Evolutionary conservation across 345 rosid species (phyloP), one percentile per base, ranked within the genome.

Genomic region (Hirschfeldia incana): DNA sequence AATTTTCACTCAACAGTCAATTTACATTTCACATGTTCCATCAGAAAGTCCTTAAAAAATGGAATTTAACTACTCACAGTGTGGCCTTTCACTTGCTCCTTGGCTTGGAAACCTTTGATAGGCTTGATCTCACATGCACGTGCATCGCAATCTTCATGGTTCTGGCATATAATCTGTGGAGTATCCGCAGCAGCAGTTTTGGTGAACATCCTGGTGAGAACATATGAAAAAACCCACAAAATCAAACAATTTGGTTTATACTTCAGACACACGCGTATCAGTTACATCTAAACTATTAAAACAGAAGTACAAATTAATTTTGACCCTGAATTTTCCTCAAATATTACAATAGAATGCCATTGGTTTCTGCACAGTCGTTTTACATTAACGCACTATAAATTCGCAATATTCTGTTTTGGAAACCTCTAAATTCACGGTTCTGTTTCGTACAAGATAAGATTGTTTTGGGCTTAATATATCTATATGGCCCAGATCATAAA

Each of bases 71-170:
- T 83, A 85, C 98, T 89, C 86, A 84, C 99, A 90, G 85, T 88
- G 57, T 87, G 99, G 76, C 99, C 96, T 84, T 87, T 89, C 46
- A 95, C 97, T 3, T 87, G 87, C 80, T 95, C 99, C 83, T 90
- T 93, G 53, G 99, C 97, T n/a, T 86, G 77, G 82, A 93, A 91
- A 60, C 97, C 94, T 88, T 90, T 91, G 10, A 90, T 87, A 87
- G 91, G 83, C 76, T 86, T 95, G 72, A 95, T 85, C 80, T 84
- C 90, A 69, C 74, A 76, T 28, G 88, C 67, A 2, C 99, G 87
- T 3, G 72, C 83, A 12, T 81, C 73, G 36, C 98, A 93, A 1
- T 91, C 85, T 72, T 88, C 91, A 84, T 95, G 97, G 73, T 84
- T 83, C 27, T 84, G 87, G 10, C 97, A 95, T 70, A 94, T 78